Evolutionary conservation across 176 grass and related monocot species (phyloP), one percentile per base, ranked within the genome.

Genomic region (Stipa capillata): DNA sequence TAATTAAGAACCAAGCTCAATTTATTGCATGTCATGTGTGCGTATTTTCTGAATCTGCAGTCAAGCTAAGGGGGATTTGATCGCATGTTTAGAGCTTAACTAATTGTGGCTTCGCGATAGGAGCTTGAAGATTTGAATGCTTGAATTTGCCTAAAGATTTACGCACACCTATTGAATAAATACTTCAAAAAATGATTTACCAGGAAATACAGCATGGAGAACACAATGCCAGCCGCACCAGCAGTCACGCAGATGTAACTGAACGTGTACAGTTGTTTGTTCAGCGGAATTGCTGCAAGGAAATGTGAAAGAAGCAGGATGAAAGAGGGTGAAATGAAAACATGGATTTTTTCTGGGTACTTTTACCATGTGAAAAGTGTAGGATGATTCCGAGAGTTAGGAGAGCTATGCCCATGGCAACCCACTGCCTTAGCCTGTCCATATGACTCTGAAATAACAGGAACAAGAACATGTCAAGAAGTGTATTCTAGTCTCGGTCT

Each of bases 161-260:
- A 25, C 33, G 17, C 32, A 39, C 2, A 4, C 7, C 3, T 17
- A 10, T 40, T 53, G 12, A 11, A 70, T 16, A 33, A 31, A 40
- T 51, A n/a, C n/a, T n/a, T n/a, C n/a, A n/a, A n/a, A n/a, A n/a
- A 25, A 8, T 65, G 5, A 21, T 67, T 36, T 91, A 97, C 94
- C 80, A 97, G 20, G 68, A 92, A 88, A 82, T 97, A 97, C 39
- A 97, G 43, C 29, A 78, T 8, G 42, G 67, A 94, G 76, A 97
- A 94, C 8, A 90, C 80, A 21, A 97, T 4, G 18, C 84, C 94
- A 21, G 90, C 91, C 16, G 94, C 89, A 6, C 91, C 91, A 17
- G 91, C 82, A 18, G 94, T 97, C 42, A 97, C 87, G 16, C 94
- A 92, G 69, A 97, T 82, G 80, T 97, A 97, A 32, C 91, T 94